Base-by-base conservation (phyloP, 2,329 filamentous ascomycete species). In the Emmonsia crescens region DNA sequence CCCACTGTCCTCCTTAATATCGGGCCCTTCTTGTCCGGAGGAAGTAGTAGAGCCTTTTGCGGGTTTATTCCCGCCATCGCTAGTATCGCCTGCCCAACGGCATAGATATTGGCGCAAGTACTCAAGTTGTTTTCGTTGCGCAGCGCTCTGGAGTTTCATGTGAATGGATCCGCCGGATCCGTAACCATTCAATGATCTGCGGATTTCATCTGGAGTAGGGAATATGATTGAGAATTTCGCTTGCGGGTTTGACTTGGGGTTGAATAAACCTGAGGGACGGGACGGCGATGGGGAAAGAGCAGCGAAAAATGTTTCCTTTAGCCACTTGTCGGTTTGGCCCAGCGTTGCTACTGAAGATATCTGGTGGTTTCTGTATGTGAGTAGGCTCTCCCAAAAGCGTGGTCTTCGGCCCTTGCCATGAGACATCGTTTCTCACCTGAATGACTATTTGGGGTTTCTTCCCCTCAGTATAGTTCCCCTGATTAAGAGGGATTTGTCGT, bases 321-420 rank as follows among this genome's bases (percentile, higher is more conserved):
- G 77, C 91, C 91, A 96, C 59, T 80, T 83, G 59, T 90, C 83
- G 9, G 80, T 86, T 31, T 80, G 77, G 0, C 89, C 89, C 0
- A 96, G 78, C 0, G 89, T 91, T 1, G 91, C 91, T 56, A 96
- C 88, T 0, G 90, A 95, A 0, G 91, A 95, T 48, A 93, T 77
- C 73, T 94, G 85, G n/a, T n/a, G 5, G 3, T 44, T 55, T 19
- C 31, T 24, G 33, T 56, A 3, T 5, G n/a, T 24, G 21, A 40
- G 31, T 33, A 40, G 33, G 19, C 10, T n/a, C n/a, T 56, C 31
- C 9, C 24, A 48, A n/a, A 19, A 33, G 56, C 16, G 24, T 24
- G 2, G 38, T 40, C 24, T 56, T 40, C 21, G 3, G 4, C 31
- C n/a, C 31, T 2, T 24, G 33, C 16, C 21, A 56, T 24, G 10